Percentiles rank a stretch among this genome's conserved stretches.
Conservation (phyloP, 257 asterid species). For the Cruciata laevipes region DNA sequence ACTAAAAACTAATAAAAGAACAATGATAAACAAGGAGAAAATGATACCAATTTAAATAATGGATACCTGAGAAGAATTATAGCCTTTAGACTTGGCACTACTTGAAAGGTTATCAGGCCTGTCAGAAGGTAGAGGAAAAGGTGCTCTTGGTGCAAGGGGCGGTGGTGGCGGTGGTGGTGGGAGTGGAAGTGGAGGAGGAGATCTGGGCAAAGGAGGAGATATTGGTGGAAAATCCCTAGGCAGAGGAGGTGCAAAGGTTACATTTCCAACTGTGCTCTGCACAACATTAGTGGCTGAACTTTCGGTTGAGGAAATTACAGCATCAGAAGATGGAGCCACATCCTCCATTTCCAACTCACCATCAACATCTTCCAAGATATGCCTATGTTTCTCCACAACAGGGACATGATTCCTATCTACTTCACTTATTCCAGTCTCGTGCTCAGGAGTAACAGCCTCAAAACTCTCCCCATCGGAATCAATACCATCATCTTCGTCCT, state of each 20-base stretch:
- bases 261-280: constrained; percentile 29
- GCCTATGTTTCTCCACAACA: constrained; percentile 57
- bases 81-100: constrained; percentile 32
- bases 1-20: not conserved
- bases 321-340: constrained; percentile 64
- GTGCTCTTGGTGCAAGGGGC: constrained; percentile 14
- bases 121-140: constrained; percentile 31
- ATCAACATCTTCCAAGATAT: constrained; percentile 81
- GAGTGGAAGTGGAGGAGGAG: constrained; percentile 20
- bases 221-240: constrained; percentile 38
- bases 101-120: constrained; percentile 29
- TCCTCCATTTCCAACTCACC: constrained; percentile 99
- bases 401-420: constrained; percentile 29
- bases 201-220: constrained; percentile 46
- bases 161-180: constrained; percentile 3
- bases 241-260: constrained; percentile 27
- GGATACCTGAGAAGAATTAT: constrained; percentile 45
- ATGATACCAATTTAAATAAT: not conserved
- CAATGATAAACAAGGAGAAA: not conserved
- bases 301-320: constrained; percentile 35
- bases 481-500: constrained; percentile 51
- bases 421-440: constrained; percentile 36
- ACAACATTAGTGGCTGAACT: constrained; percentile 24
- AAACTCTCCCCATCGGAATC: constrained; percentile 91
- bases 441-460: constrained; percentile 94